A percentile compares a stretch with the other conserved stretches of the same genome.
phyloP scores from a whole-genome alignment of 768 basidiomycete genomes.

The Leccinum subtestaceum region DNA sequence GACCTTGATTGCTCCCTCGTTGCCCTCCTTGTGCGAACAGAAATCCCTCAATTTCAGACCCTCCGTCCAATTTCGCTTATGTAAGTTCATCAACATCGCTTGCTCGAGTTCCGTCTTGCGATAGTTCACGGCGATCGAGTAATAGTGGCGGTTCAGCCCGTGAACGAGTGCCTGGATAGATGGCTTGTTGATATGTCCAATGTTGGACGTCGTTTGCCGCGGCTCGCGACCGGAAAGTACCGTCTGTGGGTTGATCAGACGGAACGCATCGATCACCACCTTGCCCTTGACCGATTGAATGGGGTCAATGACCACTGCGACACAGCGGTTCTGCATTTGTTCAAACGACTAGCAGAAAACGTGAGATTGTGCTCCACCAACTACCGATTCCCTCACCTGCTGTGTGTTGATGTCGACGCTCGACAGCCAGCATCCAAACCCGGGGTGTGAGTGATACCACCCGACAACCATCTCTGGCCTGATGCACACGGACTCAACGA shows the following conservation, averaged over 20 bases:
- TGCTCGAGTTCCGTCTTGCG: constrained; percentile 98
- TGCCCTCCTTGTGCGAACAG: constrained; percentile 78
- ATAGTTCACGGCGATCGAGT: constrained; percentile 96
- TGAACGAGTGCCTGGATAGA: constrained; percentile 98
- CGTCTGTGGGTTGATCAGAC: constrained; percentile 88
- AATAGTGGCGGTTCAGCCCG: constrained; percentile 96
- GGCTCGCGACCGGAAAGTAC: constrained; percentile 93
- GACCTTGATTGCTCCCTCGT: constrained; percentile 95
- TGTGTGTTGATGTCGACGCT: constrained; percentile 99
- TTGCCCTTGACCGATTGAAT: constrained; percentile 99
- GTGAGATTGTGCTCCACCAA: constrained; percentile 14
- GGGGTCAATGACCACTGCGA: constrained; percentile 96
- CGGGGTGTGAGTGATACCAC: constrained; percentile 99
- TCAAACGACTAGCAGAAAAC: constrained; percentile 78
- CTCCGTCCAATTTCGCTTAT: constrained; percentile 99
- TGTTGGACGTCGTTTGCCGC: constrained; percentile 95
- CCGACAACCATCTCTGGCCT: constrained; percentile 98
- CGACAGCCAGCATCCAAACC: constrained; percentile 98
- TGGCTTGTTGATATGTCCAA: constrained; percentile 99
- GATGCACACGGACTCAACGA: constrained; percentile 6
- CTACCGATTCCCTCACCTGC: constrained; percentile 52
- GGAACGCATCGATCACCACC: constrained; percentile 98
- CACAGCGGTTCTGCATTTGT: constrained; percentile 86
- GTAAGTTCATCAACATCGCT: constrained; percentile 97
- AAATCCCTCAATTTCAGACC: constrained; percentile 92